These are phyloP conservation scores for Halophytophthora polymorphica DNA, from an alignment of 352 stramenopile species.

Conservation along the genomic window DNA sequence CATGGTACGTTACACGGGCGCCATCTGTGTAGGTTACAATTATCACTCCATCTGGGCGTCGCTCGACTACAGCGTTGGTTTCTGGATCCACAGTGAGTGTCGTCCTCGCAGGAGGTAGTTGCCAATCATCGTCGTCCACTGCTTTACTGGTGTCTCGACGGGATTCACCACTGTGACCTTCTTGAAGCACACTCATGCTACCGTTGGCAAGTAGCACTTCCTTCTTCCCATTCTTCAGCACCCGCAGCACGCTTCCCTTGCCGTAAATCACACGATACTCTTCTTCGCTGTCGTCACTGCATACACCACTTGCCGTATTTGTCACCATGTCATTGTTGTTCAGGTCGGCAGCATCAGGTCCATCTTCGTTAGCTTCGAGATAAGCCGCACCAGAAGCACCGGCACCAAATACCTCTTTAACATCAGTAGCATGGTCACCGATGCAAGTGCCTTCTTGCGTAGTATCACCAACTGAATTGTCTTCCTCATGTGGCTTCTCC, in stretches of 20 bases:
- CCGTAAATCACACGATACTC: slow-evolving; percentile 52
- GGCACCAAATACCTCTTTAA: no score
- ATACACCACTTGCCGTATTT: neutral
- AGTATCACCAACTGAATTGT: neutral
- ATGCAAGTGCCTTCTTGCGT: no score
- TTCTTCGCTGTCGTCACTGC: slow-evolving; percentile 1
- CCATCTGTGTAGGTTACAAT: slow-evolving; percentile 65
- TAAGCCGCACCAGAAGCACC: no score
- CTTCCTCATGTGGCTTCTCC: neutral
- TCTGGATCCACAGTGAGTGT: slow-evolving; percentile 59
- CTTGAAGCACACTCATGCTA: slow-evolving; percentile 19
- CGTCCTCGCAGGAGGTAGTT: slow-evolving; percentile 6
- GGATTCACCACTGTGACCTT: slow-evolving; percentile 6
- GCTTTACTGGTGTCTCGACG: slow-evolving; percentile 1
- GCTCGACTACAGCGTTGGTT: slow-evolving; percentile 64
- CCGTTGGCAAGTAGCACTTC: slow-evolving; percentile 54
- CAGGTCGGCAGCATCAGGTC: neutral
- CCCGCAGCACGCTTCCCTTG: slow-evolving; percentile 50
- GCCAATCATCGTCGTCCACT: neutral
- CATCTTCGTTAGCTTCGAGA: no score
- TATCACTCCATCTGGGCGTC: slow-evolving; percentile 41
- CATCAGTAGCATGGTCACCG: no score
- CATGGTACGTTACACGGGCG: slow-evolving; percentile 55
- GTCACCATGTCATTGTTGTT: neutral
- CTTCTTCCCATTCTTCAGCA: slow-evolving; percentile 31